phyloP scores from a whole-genome alignment of 495 filamentous ascomycete species.

The Penicillium herquei region DNA sequence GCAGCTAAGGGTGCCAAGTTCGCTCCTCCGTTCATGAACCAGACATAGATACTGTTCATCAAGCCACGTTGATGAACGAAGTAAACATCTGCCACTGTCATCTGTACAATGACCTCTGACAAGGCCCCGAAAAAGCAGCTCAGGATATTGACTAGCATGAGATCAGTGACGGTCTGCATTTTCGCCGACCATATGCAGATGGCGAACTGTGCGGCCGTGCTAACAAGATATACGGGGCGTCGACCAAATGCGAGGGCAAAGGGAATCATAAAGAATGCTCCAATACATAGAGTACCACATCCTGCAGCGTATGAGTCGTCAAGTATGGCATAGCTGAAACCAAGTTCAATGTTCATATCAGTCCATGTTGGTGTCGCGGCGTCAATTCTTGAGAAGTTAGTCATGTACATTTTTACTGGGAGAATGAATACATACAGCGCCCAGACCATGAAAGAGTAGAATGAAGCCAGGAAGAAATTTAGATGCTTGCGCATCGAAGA shows the following conservation, averaged over 20 bases:
- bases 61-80: constrained; percentile 46
- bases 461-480: constrained; percentile 21
- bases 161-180: constrained; percentile 33
- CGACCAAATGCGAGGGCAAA: constrained; percentile 45
- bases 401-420: neutral
- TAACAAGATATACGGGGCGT: constrained; percentile 44
- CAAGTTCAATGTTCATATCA: constrained; percentile 33
- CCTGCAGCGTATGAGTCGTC: constrained; percentile 41
- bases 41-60: constrained; percentile 41
- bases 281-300: constrained; percentile 36
- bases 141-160: constrained; percentile 35
- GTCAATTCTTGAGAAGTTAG: constrained; percentile 21
- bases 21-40: constrained; percentile 27
- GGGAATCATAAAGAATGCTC: constrained; percentile 41
- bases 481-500: constrained; percentile 20
- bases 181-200: constrained; percentile 38
- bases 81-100: constrained; percentile 48
- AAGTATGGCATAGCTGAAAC: constrained; percentile 34
- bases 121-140: constrained; percentile 36
- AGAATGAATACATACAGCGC: constrained; percentile 11
- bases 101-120: constrained; percentile 41
- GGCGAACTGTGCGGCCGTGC: constrained; percentile 30
- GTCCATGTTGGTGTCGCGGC: constrained; percentile 39
- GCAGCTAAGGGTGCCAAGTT: constrained; percentile 40
- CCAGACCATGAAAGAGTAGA: constrained; percentile 22